A percentile compares a stretch with the other conserved stretches of the same genome.
Conservation (phyloP, 768 basidiomycete species). For the Kwoniella botswanensis region DNA sequence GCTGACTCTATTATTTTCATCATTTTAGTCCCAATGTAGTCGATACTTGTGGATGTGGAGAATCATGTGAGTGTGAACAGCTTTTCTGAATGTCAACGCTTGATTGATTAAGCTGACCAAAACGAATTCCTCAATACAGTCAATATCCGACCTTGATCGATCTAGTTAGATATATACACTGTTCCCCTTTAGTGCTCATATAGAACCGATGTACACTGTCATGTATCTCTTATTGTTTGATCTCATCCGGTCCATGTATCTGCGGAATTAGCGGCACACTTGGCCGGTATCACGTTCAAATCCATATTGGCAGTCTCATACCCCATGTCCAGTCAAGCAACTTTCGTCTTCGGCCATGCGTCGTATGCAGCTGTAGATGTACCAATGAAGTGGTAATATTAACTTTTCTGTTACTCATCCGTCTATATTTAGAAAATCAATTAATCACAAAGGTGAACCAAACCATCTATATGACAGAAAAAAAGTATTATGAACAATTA, state of each 20-base stretch:
- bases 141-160: constrained; percentile 24
- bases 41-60: constrained; percentile 53
- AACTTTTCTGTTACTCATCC: neutral
- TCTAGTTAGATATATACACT: neutral
- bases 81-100: no score
- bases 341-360: no score
- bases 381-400: neutral
- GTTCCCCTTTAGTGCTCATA: neutral
- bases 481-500: neutral
- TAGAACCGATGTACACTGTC: neutral
- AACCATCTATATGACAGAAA: no score
- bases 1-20: neutral
- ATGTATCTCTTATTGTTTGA: neutral
- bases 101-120: neutral
- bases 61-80: no score
- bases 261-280: no score
- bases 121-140: constrained; percentile 2
- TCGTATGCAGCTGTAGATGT: no score
- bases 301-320: no score
- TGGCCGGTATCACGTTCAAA: no score
- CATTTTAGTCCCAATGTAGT: constrained; percentile 47
- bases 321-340: no score
- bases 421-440: neutral
- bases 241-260: no score
- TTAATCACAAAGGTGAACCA: no score